Base-by-base conservation (phyloP, 345 rosid genomes). In the Pistacia atlantica region DNA sequence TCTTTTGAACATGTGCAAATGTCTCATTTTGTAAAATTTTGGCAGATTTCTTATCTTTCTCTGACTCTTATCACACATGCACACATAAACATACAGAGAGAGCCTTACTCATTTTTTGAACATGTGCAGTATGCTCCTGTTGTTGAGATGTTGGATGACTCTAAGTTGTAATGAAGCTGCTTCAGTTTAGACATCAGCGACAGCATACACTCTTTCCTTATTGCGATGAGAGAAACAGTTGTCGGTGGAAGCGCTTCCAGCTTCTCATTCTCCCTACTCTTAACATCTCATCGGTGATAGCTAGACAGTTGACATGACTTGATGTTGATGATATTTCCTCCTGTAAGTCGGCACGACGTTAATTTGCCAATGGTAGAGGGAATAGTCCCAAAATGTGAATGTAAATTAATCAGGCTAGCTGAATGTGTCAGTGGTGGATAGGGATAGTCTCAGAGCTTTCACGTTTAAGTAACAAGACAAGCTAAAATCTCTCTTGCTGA, bases 121-220 rank as follows among this genome's bases (percentile, higher is more conserved):
- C 49, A 72, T 72, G 31, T 84, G 82, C 92, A 93, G 99, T 95
- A 79, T 86, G 97, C 98, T 72, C 98, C 98, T 28, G 95, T 88
- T 63, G 91, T 95, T 60, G 97, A 85, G 85, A 83, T 87, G 87
- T 74, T 93, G 79, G 94, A 93, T 11, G 92, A 81, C 8, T 31
- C 58, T n/a, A 45, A 91, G 78, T 76, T 49, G 48, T 73, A 66
- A 69, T 48, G 87, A 76, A 63, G 38, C 61, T 59, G 64, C 75
- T 77, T 75, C 81, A 33, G 60, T 77, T 59, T 81, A 79, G 73
- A 68, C 74, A 67, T 35, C 7, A 5, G 45, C 12, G 8, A 8
- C 74, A 52, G 22, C 48, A 1, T 13, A 17, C 3, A 2, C 5
- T 20, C 51, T 64, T 31, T 65, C 18, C 52, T 25, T 25, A 25